Percentiles rank a stretch among this genome's conserved stretches.
Evolutionary conservation across 805 yeast genomes (phyloP).

Genomic region (Kodamaea restingae): DNA sequence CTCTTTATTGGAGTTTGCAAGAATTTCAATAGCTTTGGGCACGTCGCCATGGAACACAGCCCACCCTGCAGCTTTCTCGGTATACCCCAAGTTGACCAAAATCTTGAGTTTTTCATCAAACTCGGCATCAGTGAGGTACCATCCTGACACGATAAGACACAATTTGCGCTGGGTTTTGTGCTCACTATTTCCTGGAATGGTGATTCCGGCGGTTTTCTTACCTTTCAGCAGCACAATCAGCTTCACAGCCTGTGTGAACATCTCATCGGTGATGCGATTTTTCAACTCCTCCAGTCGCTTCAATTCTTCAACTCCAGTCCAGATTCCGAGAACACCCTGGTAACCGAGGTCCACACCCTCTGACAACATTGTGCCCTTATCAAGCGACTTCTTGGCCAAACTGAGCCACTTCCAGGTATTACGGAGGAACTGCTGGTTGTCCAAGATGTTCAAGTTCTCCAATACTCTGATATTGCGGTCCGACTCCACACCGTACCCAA

Average conservation of each 20-base stretch:
- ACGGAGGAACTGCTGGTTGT: slow-evolving; percentile 50
- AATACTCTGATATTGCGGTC: slow-evolving; percentile 57
- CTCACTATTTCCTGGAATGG: slow-evolving; percentile 43
- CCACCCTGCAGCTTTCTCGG: slow-evolving; percentile 96
- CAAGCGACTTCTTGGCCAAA: slow-evolving; percentile 61
- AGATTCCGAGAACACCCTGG: slow-evolving; percentile 84
- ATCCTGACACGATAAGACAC: slow-evolving; percentile 82
- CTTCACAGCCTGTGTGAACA: slow-evolving; percentile 49
- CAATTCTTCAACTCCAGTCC: slow-evolving; percentile 67
- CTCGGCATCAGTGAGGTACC: slow-evolving; percentile 77
- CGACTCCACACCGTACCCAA: slow-evolving; percentile 72
- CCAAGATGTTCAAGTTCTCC: slow-evolving; percentile 47
- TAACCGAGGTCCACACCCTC: slow-evolving; percentile 76
- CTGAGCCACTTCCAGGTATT: slow-evolving; percentile 93
- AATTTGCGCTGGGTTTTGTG: slow-evolving; percentile 66
- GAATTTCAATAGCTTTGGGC: slow-evolving; percentile 70
- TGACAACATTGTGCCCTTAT: slow-evolving; percentile 62
- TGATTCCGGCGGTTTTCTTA: slow-evolving; percentile 43
- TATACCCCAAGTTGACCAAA: slow-evolving; percentile 54
- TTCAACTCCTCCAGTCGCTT: slow-evolving; percentile 1
- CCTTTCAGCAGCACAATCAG: slow-evolving; percentile 49
- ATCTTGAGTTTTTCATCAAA: slow-evolving; percentile 62
- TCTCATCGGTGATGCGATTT: slow-evolving; percentile 39
- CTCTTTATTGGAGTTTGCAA: slow-evolving; percentile 70
- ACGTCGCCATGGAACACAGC: slow-evolving; percentile 93